Percentiles rank a stretch among this genome's conserved stretches.
Conservation (phyloP, 2,329 filamentous ascomycete genomes). For the Microcyclospora pomicola region DNA sequence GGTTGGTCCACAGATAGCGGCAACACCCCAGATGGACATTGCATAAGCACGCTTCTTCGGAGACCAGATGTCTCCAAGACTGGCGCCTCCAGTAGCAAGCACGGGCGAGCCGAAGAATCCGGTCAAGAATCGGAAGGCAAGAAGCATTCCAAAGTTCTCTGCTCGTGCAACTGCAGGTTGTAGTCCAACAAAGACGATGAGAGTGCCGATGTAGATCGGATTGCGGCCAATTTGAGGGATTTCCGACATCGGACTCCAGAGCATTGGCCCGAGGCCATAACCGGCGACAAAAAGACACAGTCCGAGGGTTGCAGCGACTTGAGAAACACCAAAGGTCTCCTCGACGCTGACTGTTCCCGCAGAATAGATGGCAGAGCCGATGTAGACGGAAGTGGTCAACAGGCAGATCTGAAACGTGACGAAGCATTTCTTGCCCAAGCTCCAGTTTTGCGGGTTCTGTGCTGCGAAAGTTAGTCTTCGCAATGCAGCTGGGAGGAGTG, state of each 20-base stretch:
- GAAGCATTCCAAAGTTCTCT: slow-evolving; percentile 38
- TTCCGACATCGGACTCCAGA: slow-evolving; percentile 34
- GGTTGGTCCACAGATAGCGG: slow-evolving; percentile 27
- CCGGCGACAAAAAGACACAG: slow-evolving; percentile 38
- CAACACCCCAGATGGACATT: slow-evolving; percentile 27
- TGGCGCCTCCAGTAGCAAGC: slow-evolving; percentile 33
- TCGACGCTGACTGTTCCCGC: slow-evolving; percentile 30
- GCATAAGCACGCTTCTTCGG: slow-evolving; percentile 26
- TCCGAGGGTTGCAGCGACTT: slow-evolving; percentile 35
- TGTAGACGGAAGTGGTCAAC: slow-evolving; percentile 38
- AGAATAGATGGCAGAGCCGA: slow-evolving; percentile 38
- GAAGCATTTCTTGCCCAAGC: slow-evolving; percentile 26
- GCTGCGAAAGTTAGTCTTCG: not conserved
- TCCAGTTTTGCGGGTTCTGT: slow-evolving; percentile 24
- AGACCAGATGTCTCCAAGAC: slow-evolving; percentile 30
- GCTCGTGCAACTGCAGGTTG: slow-evolving; percentile 35
- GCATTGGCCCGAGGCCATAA: slow-evolving; percentile 36
- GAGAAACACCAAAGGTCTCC: slow-evolving; percentile 30
- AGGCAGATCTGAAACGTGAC: slow-evolving; percentile 35
- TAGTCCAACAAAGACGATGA: slow-evolving; percentile 37
- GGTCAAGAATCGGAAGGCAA: slow-evolving; percentile 39
- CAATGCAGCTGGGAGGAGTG: slow-evolving; percentile 1
- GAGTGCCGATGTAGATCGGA: slow-evolving; percentile 35
- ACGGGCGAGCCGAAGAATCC: slow-evolving; percentile 37
- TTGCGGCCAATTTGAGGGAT: slow-evolving; percentile 38